phyloP scores from a whole-genome alignment of 148 eudicot genomes.

The Nepenthes gracilis region DNA sequence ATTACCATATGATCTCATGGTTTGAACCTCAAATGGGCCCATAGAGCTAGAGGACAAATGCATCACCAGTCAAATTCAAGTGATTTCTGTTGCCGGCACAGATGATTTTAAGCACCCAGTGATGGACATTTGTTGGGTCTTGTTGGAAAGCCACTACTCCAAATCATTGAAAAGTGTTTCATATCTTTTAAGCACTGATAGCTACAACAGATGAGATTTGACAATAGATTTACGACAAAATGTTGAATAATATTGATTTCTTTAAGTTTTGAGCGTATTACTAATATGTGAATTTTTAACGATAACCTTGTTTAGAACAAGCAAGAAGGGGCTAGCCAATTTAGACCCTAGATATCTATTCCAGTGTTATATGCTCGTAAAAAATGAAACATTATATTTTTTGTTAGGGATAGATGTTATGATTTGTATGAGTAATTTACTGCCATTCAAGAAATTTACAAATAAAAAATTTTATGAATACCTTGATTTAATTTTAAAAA shows the following conservation, averaged over 20 bases:
- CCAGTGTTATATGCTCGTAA: too few species aligned
- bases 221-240: too few species aligned
- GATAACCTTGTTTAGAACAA: neutral
- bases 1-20: constrained; percentile 9
- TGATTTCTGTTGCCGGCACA: neutral
- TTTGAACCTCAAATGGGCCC: constrained; percentile 10
- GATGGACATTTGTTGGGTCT: neutral
- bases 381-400: too few species aligned
- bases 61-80: neutral
- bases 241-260: neutral
- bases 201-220: too few species aligned
- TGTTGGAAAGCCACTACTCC: neutral
- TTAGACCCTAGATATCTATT: too few species aligned
- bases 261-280: neutral
- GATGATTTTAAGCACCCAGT: neutral
- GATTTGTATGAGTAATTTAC: too few species aligned
- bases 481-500: too few species aligned
- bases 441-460: too few species aligned
- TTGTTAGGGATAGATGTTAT: too few species aligned
- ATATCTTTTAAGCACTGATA: neutral
- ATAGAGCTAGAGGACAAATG: neutral
- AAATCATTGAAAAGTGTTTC: neutral
- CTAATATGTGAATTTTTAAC: neutral
- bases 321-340: too few species aligned
- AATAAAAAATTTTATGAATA: too few species aligned